Conservation (phyloP, 768 basidiomycete species). For the Pulveroboletus sp. region DNA sequence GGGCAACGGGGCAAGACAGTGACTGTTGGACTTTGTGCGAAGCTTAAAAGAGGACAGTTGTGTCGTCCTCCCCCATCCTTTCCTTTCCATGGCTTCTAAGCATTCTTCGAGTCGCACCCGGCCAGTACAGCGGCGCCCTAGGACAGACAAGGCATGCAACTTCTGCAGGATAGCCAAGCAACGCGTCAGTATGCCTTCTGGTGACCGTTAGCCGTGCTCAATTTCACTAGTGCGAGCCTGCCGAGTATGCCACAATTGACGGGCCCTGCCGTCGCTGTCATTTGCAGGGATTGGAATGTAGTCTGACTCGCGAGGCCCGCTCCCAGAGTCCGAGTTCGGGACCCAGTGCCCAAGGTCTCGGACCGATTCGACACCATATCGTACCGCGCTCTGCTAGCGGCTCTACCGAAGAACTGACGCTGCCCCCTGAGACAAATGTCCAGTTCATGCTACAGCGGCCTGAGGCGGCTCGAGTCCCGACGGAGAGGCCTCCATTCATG, state of each 20-base stretch:
- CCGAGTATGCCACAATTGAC: constrained; percentile 14
- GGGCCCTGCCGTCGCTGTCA: constrained; percentile 23
- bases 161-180: constrained; percentile 18
- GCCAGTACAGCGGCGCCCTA: constrained; percentile 13
- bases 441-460: constrained; percentile 8
- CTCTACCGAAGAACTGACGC: constrained; percentile 5
- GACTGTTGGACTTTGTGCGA: constrained; percentile 6
- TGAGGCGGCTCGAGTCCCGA: not conserved
- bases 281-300: constrained; percentile 9
- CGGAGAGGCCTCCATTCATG: constrained; percentile 1
- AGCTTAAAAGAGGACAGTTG: constrained; percentile 17
- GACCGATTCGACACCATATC: constrained; percentile 1
- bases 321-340: constrained; percentile 23
- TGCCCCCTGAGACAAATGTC: not conserved
- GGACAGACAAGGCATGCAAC: constrained; percentile 15
- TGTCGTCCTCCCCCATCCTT: constrained; percentile 2
- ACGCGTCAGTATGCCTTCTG: constrained; percentile 14
- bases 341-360: constrained; percentile 8
- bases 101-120: constrained; percentile 6
- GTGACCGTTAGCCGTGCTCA: constrained; percentile 1
- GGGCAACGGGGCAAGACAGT: constrained; percentile 4
- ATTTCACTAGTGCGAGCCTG: constrained; percentile 16
- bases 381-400: constrained; percentile 5
- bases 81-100: constrained; percentile 13
- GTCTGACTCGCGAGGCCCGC: constrained; percentile 9